These are phyloP conservation scores for Auricularia heimuer DNA, from an alignment of 768 basidiomycete species.

Conservation along the genomic window DNA sequence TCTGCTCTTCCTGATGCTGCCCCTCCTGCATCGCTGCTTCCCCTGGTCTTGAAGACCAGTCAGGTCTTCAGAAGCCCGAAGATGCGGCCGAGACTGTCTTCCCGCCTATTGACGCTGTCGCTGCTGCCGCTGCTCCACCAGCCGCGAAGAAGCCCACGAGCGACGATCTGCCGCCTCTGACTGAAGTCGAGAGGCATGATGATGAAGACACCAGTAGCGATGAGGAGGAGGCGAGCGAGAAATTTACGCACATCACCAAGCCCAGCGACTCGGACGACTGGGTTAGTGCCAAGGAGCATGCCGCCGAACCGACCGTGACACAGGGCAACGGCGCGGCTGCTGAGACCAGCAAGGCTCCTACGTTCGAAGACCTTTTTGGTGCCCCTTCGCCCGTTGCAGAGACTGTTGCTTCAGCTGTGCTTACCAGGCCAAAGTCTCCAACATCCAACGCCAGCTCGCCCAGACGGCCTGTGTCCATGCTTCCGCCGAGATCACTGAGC, in stretches of 20 bases:
- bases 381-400: slow-evolving; percentile 6
- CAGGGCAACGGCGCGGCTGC: slow-evolving; percentile 1
- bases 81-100: background rate
- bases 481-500: background rate
- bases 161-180: slow-evolving; percentile 11
- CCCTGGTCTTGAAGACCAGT: background rate
- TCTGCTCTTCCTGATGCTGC: background rate
- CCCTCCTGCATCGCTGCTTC: background rate
- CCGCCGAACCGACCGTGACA: background rate
- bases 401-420: slow-evolving; percentile 13
- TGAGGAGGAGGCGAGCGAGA: slow-evolving; percentile 5
- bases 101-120: background rate
- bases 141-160: background rate
- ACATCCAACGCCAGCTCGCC: background rate
- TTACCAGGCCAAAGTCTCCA: slow-evolving; percentile 4
- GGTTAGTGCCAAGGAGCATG: background rate
- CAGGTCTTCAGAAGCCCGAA: background rate
- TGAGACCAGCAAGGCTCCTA: slow-evolving; percentile 1
- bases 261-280: background rate
- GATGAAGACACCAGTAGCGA: slow-evolving; percentile 15
- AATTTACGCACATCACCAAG: background rate
- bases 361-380: slow-evolving; percentile 3
- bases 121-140: background rate
- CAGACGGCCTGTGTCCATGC: background rate
- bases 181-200: slow-evolving; percentile 18